Percentiles rank a stretch among this genome's conserved stretches.
Conservation (phyloP, 2,329 filamentous ascomycete species). For the Colletotrichum limetticola region DNA sequence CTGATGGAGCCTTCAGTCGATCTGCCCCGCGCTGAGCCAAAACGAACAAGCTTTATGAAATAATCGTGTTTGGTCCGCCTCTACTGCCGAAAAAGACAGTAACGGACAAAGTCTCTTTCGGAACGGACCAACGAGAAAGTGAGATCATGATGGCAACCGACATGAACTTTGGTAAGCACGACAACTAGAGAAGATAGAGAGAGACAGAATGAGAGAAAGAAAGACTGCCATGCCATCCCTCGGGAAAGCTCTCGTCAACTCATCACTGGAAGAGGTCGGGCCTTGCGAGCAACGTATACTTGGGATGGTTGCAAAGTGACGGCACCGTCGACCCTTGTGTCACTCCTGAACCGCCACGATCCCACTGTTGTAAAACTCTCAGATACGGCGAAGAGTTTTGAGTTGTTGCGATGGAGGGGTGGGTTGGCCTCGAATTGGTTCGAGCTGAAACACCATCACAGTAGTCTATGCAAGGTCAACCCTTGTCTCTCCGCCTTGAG, state of each 20-base stretch:
- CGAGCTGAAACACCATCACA: conserved; percentile 29
- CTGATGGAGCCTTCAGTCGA: conserved; percentile 19
- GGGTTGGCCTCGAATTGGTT: conserved; percentile 29
- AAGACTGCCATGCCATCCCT: not conserved
- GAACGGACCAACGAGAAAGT: not conserved
- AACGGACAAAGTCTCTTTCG: not conserved
- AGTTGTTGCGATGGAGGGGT: conserved; percentile 33
- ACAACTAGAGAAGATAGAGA: not conserved
- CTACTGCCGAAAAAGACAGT: not conserved
- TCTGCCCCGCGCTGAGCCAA: conserved; percentile 1
- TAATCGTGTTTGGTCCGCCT: not conserved
- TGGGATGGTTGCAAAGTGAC: conserved; percentile 21
- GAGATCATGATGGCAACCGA: not conserved
- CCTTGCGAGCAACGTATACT: conserved; percentile 19
- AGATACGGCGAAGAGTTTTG: conserved; percentile 27
- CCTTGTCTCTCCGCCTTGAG: conserved; percentile 29
- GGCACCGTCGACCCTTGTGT: conserved; percentile 11
- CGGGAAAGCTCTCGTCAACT: conserved; percentile 1
- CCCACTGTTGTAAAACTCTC: conserved; percentile 30
- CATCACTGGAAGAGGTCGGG: conserved; percentile 19
- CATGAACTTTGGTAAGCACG: not conserved
- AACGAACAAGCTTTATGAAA: not conserved
- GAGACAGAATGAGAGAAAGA: too few relatives aligned
- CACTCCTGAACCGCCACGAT: conserved; percentile 26
- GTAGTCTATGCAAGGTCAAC: conserved; percentile 28